A percentile compares a stretch with the other conserved stretches of the same genome.
These are phyloP conservation scores for Cucurbita maxima DNA, from an alignment of 306 rosid genomes.

Conservation along the genomic window DNA sequence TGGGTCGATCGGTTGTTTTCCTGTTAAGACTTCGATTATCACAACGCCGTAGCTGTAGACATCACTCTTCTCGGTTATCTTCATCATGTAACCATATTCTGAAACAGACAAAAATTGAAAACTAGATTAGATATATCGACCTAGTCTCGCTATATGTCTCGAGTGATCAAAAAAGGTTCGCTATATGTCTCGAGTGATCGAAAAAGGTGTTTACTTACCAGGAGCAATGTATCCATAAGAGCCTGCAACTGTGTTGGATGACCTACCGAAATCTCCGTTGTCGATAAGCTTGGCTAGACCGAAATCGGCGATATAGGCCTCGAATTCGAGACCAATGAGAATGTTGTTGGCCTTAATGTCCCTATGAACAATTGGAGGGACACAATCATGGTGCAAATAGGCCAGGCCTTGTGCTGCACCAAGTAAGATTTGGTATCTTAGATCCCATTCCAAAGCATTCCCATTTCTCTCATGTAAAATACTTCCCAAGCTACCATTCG, in stretches of 20 bases:
- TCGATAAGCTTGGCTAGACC: conserved; percentile 92
- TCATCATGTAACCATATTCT: conserved; percentile 94
- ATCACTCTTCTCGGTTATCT: conserved; percentile 60
- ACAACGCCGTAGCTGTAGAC: conserved; percentile 85
- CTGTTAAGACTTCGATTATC: conserved; percentile 68
- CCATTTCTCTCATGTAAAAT: conserved; percentile 75
- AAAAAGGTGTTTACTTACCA: conserved; percentile 33
- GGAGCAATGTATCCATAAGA: conserved; percentile 99
- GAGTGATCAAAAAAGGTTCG: neutral
- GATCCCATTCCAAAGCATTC: conserved; percentile 78
- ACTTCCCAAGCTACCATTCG: conserved; percentile 78
- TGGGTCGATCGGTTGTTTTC: conserved; percentile 98
- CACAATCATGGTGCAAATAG: conserved; percentile 92
- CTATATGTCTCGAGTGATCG: neutral
- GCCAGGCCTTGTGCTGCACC: conserved; percentile 94
- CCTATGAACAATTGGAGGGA: conserved; percentile 88
- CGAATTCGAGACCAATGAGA: conserved; percentile 87
- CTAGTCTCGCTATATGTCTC: neutral
- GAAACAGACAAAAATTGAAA: conserved; percentile 4
- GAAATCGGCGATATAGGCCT: conserved; percentile 87
- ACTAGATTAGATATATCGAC: neutral
- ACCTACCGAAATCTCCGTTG: conserved; percentile 58
- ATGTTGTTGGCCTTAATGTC: conserved; percentile 96
- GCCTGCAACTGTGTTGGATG: conserved; percentile 88
- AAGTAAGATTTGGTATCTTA: conserved; percentile 61